Evolutionary conservation across 441 rosid genomes (phyloP).

Genomic region (Pelargonium fulgidum): DNA sequence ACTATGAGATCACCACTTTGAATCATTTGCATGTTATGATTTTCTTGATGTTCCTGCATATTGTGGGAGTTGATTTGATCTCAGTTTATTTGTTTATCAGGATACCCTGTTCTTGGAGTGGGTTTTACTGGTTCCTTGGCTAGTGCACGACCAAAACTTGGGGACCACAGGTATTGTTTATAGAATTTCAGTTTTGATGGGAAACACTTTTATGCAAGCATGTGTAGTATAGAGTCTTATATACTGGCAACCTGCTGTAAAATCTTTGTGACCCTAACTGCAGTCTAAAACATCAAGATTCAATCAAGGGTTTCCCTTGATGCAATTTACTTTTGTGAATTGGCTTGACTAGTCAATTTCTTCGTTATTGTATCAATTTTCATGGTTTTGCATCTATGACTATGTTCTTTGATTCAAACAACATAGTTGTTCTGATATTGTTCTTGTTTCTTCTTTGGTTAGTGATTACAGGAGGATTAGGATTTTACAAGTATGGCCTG

Average conservation of each 20-base stretch:
- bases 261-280: background rate
- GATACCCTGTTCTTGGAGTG: slow-evolving; percentile 72
- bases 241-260: background rate
- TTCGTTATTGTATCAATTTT: background rate
- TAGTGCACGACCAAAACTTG: slow-evolving; percentile 55
- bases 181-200: slow-evolving; percentile 8
- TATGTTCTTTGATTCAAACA: background rate
- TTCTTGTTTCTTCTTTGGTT: background rate
- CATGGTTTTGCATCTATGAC: background rate
- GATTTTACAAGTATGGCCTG: no score
- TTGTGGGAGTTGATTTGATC: background rate
- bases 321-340: background rate
- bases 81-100: slow-evolving; percentile 30
- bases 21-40: background rate
- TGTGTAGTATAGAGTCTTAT: background rate
- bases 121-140: slow-evolving; percentile 87
- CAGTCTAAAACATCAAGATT: background rate
- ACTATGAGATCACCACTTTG: background rate
- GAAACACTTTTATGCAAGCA: background rate
- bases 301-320: background rate
- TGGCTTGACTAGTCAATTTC: background rate
- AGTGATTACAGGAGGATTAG: background rate
- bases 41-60: background rate
- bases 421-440: background rate
- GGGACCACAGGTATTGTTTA: slow-evolving; percentile 61